Conservation (phyloP, 2,329 filamentous ascomycete species). For the Aaosphaeria pasadenensis region DNA sequence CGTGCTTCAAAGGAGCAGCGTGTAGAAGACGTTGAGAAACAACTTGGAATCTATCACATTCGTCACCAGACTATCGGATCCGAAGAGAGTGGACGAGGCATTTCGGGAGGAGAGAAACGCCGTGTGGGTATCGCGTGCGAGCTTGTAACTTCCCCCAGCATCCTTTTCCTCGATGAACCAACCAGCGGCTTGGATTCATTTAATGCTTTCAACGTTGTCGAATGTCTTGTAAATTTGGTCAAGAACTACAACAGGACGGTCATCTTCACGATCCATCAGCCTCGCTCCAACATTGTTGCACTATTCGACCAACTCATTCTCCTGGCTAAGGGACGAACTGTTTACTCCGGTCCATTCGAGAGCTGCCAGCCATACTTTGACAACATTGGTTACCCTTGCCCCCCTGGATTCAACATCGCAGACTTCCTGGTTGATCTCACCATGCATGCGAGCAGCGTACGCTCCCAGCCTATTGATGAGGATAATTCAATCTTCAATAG, state of each 20-base stretch:
- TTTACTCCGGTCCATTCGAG: conserved; percentile 88
- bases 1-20: conserved; percentile 82
- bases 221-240: conserved; percentile 89
- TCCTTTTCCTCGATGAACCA: conserved; percentile 94
- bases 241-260: conserved; percentile 97
- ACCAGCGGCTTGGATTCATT: conserved; percentile 94
- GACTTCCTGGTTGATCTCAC: conserved; percentile 97
- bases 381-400: conserved; percentile 85
- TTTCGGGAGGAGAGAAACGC: conserved; percentile 95
- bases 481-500: conserved; percentile 57
- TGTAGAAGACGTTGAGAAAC: conserved; percentile 89
- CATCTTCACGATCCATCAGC: conserved; percentile 97
- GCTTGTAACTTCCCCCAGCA: conserved; percentile 93
- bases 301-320: conserved; percentile 93
- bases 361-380: conserved; percentile 93
- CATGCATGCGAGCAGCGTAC: conserved; percentile 78
- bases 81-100: conserved; percentile 90
- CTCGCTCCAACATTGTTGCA: conserved; percentile 95
- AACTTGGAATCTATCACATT: conserved; percentile 92
- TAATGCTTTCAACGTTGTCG: conserved; percentile 97
- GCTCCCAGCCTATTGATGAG: conserved; percentile 51
- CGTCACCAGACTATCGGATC: conserved; percentile 94
- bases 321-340: conserved; percentile 81
- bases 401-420: conserved; percentile 96
- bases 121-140: conserved; percentile 97